Evolutionary conservation across 257 asterid genomes (phyloP), one percentile per base, ranked within the genome.

Genomic region (Lithospermum erythrorhizon): DNA sequence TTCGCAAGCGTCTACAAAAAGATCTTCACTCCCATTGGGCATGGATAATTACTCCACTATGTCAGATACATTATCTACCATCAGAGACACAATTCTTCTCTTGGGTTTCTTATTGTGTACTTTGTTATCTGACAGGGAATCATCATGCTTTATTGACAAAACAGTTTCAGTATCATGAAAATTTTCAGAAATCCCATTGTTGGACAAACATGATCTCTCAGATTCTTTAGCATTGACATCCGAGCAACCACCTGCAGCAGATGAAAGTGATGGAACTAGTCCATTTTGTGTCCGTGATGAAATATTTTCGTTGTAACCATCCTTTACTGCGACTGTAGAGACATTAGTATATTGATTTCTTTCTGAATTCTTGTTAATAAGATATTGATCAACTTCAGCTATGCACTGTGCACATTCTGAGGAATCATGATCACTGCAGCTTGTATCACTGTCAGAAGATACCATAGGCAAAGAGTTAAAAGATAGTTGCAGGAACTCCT

Each of bases 361-460:
- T 41, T 65, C 78, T 29, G 75, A 65, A 68, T 80, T 65, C 56
- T 71, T 76, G 18, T 51, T 72, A 23, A 70, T 53, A 21, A 69
- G 59, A 63, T 78, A 71, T 61, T 68, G 85, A 72, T 76, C 83
- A 59, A 62, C 68, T 53, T 60, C 80, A 69, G 70, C 70, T 18
- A 56, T 55, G 16, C 69, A 64, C 57, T 77, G 71, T 64, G 70
- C 79, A 70, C 51, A 58, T 57, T 82, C 82, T 5, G 75, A 58
- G 67, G 82, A 74, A 57, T 79, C 87, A 58, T 82, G 89, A 32
- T 78, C 94, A 55, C 95, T 81, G 68, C 78, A 72, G 66, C 97
- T 89, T 24, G 96, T 82, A 78, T 81, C 78, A 71, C 95, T 89
- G 63, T 86, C 96, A 52, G 96, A 78, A 57, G 98, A 89, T 63